These are phyloP conservation scores for Lagerstroemia speciosa DNA, from an alignment of 345 rosid species.

Conservation along the genomic window DNA sequence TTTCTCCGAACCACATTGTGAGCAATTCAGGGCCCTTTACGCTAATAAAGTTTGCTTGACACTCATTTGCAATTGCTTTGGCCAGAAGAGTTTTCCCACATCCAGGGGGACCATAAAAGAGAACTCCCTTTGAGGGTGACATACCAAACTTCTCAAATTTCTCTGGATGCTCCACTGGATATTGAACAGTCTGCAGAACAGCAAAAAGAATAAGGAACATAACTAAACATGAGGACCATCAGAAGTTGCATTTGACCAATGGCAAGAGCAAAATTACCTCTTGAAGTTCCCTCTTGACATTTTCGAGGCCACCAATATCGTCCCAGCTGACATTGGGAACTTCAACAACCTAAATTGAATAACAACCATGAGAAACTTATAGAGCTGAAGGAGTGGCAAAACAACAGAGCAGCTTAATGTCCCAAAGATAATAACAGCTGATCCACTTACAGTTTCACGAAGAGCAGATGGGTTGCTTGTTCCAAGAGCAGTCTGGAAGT, in stretches of 20 bases:
- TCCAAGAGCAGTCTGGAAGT: slow-evolving; percentile 61
- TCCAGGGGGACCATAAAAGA: slow-evolving; percentile 95
- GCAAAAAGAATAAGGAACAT: neutral
- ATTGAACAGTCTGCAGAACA: slow-evolving; percentile 74
- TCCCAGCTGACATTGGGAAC: slow-evolving; percentile 88
- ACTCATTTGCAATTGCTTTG: slow-evolving; percentile 92
- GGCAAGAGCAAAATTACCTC: slow-evolving; percentile 39
- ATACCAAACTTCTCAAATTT: slow-evolving; percentile 94
- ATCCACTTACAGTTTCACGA: slow-evolving; percentile 17
- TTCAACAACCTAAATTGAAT: slow-evolving; percentile 61
- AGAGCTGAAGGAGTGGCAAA: neutral
- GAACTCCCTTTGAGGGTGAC: slow-evolving; percentile 97
- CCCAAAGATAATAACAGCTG: neutral
- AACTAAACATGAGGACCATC: neutral
- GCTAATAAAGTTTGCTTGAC: slow-evolving; percentile 95
- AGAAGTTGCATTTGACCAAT: neutral
- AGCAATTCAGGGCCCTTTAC: slow-evolving; percentile 94
- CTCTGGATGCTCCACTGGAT: slow-evolving; percentile 98
- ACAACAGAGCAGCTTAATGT: neutral
- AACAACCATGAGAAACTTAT: neutral
- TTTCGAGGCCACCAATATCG: slow-evolving; percentile 94
- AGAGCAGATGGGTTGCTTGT: slow-evolving; percentile 21
- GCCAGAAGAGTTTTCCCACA: slow-evolving; percentile 94
- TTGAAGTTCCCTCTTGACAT: slow-evolving; percentile 89
- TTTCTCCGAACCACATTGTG: slow-evolving; percentile 98